A percentile compares a stretch with the other conserved stretches of the same genome.
Conservation (phyloP, 768 basidiomycete genomes). For the Exsudoporus frostii region DNA sequence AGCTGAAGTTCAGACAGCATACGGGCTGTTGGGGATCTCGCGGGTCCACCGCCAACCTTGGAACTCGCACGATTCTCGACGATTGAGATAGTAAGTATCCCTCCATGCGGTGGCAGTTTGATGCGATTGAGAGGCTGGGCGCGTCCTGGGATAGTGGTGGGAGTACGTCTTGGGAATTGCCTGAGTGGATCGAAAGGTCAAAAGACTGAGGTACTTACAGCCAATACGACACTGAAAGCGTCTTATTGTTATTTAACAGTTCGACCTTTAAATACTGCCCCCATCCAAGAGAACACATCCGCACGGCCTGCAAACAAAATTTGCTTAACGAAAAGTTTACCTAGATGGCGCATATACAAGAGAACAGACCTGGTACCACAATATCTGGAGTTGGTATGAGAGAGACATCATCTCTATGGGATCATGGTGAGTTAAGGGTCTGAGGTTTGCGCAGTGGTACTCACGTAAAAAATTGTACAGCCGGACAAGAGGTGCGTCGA, state of each 20-base stretch:
- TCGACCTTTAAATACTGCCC: conserved; percentile 69
- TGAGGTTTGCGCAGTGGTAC: conserved; percentile 26
- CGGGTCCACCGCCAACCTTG: conserved; percentile 42
- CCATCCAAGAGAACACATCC: conserved; percentile 87
- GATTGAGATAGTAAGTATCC: conserved; percentile 71
- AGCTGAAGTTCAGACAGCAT: conserved; percentile 62
- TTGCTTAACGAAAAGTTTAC: neutral
- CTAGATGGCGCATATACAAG: neutral
- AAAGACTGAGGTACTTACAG: conserved; percentile 47
- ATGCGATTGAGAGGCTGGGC: conserved; percentile 28
- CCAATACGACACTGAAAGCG: conserved; percentile 82
- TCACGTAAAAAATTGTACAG: conserved; percentile 87
- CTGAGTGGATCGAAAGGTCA: neutral
- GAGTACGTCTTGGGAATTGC: conserved; percentile 34
- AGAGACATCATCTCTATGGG: conserved; percentile 81
- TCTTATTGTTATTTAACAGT: conserved; percentile 65
- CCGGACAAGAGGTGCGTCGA: conserved; percentile 82
- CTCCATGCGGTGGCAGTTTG: conserved; percentile 62
- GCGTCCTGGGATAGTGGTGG: conserved; percentile 29
- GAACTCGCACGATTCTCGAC: conserved; percentile 45
- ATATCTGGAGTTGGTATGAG: conserved; percentile 87
- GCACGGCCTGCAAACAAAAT: conserved; percentile 47
- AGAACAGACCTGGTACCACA: conserved; percentile 66
- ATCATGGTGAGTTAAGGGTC: neutral
- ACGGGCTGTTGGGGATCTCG: conserved; percentile 51